Evolutionary conservation across 2,329 filamentous ascomycete genomes (phyloP).

Genomic region (Spiromastix sp.): DNA sequence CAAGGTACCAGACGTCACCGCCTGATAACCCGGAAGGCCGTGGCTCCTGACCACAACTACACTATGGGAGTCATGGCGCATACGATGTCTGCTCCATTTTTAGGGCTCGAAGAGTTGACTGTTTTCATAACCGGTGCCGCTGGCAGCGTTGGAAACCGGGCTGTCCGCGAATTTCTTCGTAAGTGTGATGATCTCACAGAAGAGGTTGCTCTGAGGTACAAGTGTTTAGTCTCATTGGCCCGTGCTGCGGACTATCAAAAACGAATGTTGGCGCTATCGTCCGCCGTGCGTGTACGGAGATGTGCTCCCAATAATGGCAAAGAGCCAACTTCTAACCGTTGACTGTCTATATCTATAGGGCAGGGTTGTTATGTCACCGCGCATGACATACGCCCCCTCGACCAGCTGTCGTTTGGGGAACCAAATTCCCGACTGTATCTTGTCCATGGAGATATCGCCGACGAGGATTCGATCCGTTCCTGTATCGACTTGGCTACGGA

Average conservation of each 20-base stretch:
- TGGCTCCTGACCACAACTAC: too few relatives aligned
- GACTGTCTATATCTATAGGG: constrained; percentile 22
- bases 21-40: too few relatives aligned
- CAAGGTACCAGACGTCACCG: too few relatives aligned
- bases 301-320: background rate
- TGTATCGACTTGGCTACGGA: constrained; percentile 32
- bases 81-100: constrained; percentile 32
- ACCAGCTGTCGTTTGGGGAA: constrained; percentile 19
- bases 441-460: constrained; percentile 38
- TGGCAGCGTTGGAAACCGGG: constrained; percentile 41
- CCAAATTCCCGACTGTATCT: constrained; percentile 28
- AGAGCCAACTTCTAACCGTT: background rate
- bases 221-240: too few relatives aligned
- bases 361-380: constrained; percentile 46
- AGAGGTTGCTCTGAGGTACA: too few relatives aligned
- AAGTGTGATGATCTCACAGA: constrained; percentile 18
- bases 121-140: constrained; percentile 46
- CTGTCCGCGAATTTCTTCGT: constrained; percentile 44
- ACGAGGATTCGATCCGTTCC: constrained; percentile 35
- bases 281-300: constrained; percentile 1
- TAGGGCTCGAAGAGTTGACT: constrained; percentile 39
- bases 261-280: too few relatives aligned
- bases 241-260: too few relatives aligned
- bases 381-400: constrained; percentile 36
- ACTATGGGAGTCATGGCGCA: too few relatives aligned